Evolutionary conservation across 2,329 filamentous ascomycete genomes (phyloP).

Genomic region (Botrytis paeoniae): DNA sequence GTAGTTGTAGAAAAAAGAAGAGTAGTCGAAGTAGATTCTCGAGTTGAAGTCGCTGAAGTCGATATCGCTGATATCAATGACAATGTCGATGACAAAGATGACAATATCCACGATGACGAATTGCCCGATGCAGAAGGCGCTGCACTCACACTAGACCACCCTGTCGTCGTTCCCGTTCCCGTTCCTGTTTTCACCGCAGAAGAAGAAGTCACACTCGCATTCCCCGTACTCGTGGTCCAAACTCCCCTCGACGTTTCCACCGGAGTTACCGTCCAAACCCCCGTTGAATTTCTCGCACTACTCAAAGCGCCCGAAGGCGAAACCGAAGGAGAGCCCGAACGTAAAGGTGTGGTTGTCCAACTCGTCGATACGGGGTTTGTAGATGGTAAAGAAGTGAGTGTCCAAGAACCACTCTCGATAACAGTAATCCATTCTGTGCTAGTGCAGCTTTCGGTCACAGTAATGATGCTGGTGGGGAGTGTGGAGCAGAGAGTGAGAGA

Average conservation of each 20-base stretch:
- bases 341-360: background rate
- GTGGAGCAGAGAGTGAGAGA: conserved; percentile 2
- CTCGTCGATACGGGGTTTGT: background rate
- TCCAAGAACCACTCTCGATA: background rate
- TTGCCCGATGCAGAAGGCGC: background rate
- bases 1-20: background rate
- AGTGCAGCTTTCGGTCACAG: conserved; percentile 20
- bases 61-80: background rate
- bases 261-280: background rate
- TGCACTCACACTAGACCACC: background rate
- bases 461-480: conserved; percentile 16
- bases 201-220: background rate
- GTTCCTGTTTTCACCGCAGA: background rate
- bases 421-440: conserved; percentile 9
- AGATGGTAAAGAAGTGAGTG: background rate
- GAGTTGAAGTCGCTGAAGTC: background rate
- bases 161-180: no score
- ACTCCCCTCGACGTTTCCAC: background rate
- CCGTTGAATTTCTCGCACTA: background rate
- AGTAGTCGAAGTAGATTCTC: background rate
- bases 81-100: background rate
- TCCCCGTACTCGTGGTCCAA: background rate
- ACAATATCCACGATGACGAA: background rate
- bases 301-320: background rate
- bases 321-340: background rate